Evolutionary conservation across 768 basidiomycete genomes (phyloP), one percentile per base, ranked within the genome.

Genomic region (Collybia sp.): DNA sequence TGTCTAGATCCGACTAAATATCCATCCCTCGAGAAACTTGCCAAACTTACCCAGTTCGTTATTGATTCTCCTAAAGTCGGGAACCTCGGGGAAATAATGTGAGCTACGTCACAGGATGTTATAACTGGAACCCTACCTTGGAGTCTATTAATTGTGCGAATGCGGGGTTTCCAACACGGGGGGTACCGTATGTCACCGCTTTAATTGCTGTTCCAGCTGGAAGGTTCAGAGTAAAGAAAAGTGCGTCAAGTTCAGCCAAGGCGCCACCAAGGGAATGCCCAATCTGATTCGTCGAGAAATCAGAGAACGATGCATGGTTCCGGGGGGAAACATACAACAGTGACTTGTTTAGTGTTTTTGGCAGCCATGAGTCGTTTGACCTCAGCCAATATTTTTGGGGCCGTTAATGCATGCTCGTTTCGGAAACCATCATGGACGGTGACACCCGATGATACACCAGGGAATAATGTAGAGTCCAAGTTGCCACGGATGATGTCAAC

Each of bases 381-480:
- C 36, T 74, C 70, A 2, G 63, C 47, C 17, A 81, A 63, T 34
- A 82, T 75, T 13, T 59, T 52, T 1, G 56, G 30, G 0, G 77
- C 79, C 1, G 73, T 79, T 46, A 62, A 44, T 1, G 76, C 71
- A 34, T 83, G 81, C 41, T 69, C 69, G 33, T 71, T 56, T 2
- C 71, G 66, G 58, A 83, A 84, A 3, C 83, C 82, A 33, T 68
- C 64, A 53, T 79, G 82, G 13, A 74, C 79, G 46, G 58, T 52
- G 15, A 79, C 71, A 32, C 46, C 60, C 12, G 58, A 59, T 25
- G 69, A 54, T 11, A 81, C 58, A 1, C 79, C 81, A 2, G 82
- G 82, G 65, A 83, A 84, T 6, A 83, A 69, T 0, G 59, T 58
- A 1, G 69, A 20, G 53, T 78, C 60, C 19, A 82, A 65, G 12